Base-by-base conservation (phyloP, 2,329 filamentous ascomycete genomes). In the Penicillium occitanis region DNA sequence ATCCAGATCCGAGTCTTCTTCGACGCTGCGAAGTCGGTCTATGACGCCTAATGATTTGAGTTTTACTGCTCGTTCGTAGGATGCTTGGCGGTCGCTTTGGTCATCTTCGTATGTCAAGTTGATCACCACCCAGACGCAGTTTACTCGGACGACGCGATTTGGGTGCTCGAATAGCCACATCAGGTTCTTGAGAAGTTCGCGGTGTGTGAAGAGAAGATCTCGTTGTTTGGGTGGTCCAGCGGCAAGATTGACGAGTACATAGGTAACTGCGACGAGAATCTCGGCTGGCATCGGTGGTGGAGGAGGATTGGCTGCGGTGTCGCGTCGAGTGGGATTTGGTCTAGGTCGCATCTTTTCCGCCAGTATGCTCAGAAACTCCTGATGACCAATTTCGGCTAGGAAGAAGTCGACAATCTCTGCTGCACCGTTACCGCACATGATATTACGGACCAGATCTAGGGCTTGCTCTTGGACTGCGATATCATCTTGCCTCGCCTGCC, bases 381-480 rank as follows among this genome's bases (percentile, higher is more conserved):
- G 87, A 73, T 91, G 86, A 1, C 92, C 91, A 57, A 97, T 84
- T 65, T 89, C 86, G 66, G 82, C 85, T 73, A 98, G 90, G 25
- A 98, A 79, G 72, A 91, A 89, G 73, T 97, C 93, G 68, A 97
- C 92, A 87, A 97, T 94, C 79, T 81, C 87, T 68, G 76, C 82
- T 70, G 79, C 84, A 70, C 77, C 87, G 71, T 77, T 81, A 67
- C 89, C 87, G 66, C 90, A 90, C 70, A 97, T 91, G 37, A 98
- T 83, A 77, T 99, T 99, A 64, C 94, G 87, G 68, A 99, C 87
- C 71, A 98, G 90, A 71, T 96, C 90, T 19, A 98, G 86, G 0
- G 90, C 91, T 78, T 98, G 93, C 75, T 97, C 92, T 78, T 98
- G 94, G 33, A 97, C 91, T 1, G 89, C 89, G 44, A 93, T 83